Evolutionary conservation across 164 flowering plant genomes (phyloP).

Genomic region (Brasenia schreberi): DNA sequence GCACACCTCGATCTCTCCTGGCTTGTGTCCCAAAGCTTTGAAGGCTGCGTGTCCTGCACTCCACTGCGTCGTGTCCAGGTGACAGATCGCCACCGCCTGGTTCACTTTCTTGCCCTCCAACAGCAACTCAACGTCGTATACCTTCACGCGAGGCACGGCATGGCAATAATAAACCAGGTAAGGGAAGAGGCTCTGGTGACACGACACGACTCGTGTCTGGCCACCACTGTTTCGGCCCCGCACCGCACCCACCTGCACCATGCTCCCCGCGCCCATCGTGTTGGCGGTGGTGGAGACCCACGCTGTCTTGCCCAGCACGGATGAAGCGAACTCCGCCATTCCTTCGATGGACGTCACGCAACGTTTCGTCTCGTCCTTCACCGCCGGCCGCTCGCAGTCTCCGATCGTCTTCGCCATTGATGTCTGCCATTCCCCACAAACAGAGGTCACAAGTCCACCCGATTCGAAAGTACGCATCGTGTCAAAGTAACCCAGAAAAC

Average conservation of each 20-base stretch:
- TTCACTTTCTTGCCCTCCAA: slow-evolving; percentile 32
- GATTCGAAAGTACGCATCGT: neutral
- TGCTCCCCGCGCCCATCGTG: slow-evolving; percentile 36
- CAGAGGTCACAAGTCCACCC: too few species aligned
- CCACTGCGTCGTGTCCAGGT: slow-evolving; percentile 80
- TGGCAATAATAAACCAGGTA: slow-evolving; percentile 79
- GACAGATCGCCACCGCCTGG: slow-evolving; percentile 76
- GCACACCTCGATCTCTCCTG: slow-evolving; percentile 54
- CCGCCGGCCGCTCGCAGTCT: slow-evolving; percentile 73
- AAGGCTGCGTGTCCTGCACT: slow-evolving; percentile 67
- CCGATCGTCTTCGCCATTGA: slow-evolving; percentile 20
- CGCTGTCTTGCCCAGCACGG: slow-evolving; percentile 41
- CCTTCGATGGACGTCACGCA: slow-evolving; percentile 76
- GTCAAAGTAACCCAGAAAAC: neutral
- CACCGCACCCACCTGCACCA: slow-evolving; percentile 49
- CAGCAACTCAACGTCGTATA: slow-evolving; percentile 62
- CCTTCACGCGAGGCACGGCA: slow-evolving; percentile 77
- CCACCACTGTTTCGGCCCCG: slow-evolving; percentile 31
- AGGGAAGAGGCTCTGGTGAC: slow-evolving; percentile 82
- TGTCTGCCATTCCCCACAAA: neutral
- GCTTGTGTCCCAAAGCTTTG: slow-evolving; percentile 55
- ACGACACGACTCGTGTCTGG: slow-evolving; percentile 62
- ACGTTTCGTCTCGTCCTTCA: slow-evolving; percentile 68
- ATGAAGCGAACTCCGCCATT: slow-evolving; percentile 74
- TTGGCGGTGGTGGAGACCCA: slow-evolving; percentile 45